Percentiles rank a stretch among this genome's conserved stretches.
phyloP scores from a whole-genome alignment of 1,284 basidiomycete genomes.

The Bjerkandera adusta region DNA sequence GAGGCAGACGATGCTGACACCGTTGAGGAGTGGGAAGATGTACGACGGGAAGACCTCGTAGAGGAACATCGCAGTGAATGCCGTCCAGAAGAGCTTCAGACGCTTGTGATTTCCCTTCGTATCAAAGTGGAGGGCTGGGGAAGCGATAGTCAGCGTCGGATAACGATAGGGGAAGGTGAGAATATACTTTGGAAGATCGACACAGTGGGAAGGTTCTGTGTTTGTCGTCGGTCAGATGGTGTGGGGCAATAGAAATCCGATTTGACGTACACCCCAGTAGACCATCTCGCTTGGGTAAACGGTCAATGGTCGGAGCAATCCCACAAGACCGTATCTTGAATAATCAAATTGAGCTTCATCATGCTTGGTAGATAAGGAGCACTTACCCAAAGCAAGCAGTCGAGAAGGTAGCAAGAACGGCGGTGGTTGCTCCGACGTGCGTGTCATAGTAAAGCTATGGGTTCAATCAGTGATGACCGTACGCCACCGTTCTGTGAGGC shows the following conservation, averaged over 20 bases:
- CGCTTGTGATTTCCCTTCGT: constrained; percentile 45
- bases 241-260: constrained; percentile 4
- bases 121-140: constrained; percentile 49
- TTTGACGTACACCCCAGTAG: constrained; percentile 55
- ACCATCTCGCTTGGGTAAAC: constrained; percentile 75
- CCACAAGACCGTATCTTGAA: constrained; percentile 54
- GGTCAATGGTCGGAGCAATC: constrained; percentile 54
- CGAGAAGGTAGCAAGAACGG: constrained; percentile 62
- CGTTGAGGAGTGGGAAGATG: constrained; percentile 59
- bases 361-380: background rate
- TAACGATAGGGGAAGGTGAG: background rate
- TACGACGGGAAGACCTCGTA: constrained; percentile 60
- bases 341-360: background rate
- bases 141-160: background rate
- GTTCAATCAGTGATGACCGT: background rate
- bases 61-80: constrained; percentile 52
- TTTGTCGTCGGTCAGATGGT: background rate
- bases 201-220: constrained; percentile 54
- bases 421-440: constrained; percentile 52
- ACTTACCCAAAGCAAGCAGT: constrained; percentile 60
- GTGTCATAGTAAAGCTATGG: constrained; percentile 59
- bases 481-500: background rate
- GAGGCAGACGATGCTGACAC: constrained; percentile 56
- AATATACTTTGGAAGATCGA: constrained; percentile 56
- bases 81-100: constrained; percentile 60